phyloP scores from a whole-genome alignment of 2,329 filamentous ascomycete species.

The Diplodia intermedia region DNA sequence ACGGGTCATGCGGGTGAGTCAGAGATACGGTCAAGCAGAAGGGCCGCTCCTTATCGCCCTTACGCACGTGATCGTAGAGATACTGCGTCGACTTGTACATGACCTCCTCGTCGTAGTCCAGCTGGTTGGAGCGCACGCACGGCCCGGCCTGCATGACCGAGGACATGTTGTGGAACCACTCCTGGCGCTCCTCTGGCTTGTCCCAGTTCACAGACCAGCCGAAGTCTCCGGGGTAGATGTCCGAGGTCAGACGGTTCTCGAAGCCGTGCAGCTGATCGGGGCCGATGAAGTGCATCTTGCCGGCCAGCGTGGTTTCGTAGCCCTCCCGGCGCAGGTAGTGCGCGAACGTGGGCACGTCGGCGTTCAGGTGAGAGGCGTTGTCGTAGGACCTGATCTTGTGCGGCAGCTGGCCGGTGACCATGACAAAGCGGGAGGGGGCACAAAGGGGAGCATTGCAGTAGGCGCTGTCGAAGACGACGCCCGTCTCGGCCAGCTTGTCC shows the following conservation, averaged over 20 bases:
- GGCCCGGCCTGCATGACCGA: slow-evolving; percentile 89
- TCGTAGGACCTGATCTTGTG: slow-evolving; percentile 93
- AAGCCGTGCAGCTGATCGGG: slow-evolving; percentile 91
- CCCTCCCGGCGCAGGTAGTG: slow-evolving; percentile 86
- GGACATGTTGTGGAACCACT: slow-evolving; percentile 95
- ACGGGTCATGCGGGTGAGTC: slow-evolving; percentile 93
- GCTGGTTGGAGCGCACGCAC: slow-evolving; percentile 89
- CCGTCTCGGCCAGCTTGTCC: slow-evolving; percentile 78
- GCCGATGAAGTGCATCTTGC: slow-evolving; percentile 97
- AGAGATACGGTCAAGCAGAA: slow-evolving; percentile 92
- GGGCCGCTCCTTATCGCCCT: slow-evolving; percentile 72
- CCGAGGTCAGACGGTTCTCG: slow-evolving; percentile 88
- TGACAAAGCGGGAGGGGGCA: slow-evolving; percentile 89
- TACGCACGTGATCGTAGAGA: slow-evolving; percentile 87
- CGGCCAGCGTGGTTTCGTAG: slow-evolving; percentile 88
- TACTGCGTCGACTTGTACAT: slow-evolving; percentile 92
- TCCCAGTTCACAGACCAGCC: slow-evolving; percentile 98
- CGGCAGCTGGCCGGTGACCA: slow-evolving; percentile 90
- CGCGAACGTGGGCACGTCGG: slow-evolving; percentile 87
- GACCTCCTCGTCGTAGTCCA: slow-evolving; percentile 95
- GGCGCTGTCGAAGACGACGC: slow-evolving; percentile 90
- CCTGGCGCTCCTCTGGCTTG: slow-evolving; percentile 78
- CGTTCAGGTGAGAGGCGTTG: slow-evolving; percentile 83
- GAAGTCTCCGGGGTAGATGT: slow-evolving; percentile 94
- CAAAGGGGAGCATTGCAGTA: slow-evolving; percentile 95